Evolutionary conservation across 441 rosid species (phyloP).

Genomic region (Pelargonium fulgidum): DNA sequence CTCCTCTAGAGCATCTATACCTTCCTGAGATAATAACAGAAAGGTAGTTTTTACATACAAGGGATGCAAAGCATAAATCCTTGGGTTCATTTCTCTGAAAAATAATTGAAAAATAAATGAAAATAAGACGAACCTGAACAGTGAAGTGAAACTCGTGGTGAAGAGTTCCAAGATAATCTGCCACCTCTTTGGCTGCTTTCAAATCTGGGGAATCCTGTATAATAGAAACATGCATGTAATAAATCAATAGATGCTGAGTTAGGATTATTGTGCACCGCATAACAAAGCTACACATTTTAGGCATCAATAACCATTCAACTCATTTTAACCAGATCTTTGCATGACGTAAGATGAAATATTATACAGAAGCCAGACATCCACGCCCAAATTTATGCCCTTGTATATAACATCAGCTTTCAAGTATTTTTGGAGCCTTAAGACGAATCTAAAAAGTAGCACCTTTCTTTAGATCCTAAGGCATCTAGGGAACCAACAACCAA

Average conservation of each 20-base stretch:
- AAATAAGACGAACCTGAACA: conserved; percentile 55
- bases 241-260: not conserved
- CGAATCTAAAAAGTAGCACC: too few species aligned
- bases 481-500: too few species aligned
- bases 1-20: conserved; percentile 93
- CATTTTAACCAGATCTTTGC: too few species aligned
- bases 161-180: conserved; percentile 83
- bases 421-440: too few species aligned
- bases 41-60: conserved; percentile 1
- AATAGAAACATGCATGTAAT: conserved; percentile 12
- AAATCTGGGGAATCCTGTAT: conserved; percentile 90
- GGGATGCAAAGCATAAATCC: conserved; percentile 1
- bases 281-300: too few species aligned
- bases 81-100: conserved; percentile 10
- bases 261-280: not conserved
- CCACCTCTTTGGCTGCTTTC: conserved; percentile 92
- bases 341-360: too few species aligned
- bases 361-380: too few species aligned
- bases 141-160: conserved; percentile 96
- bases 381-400: too few species aligned
- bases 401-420: too few species aligned
- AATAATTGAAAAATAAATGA: not conserved
- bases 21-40: conserved; percentile 53
- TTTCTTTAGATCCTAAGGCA: too few species aligned
- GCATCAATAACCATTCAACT: too few species aligned